Evolutionary conservation across 805 yeast genomes (phyloP), one percentile per base, ranked within the genome.

Genomic region (fission yeast (Schizosaccharomyces pombe)): DNA sequence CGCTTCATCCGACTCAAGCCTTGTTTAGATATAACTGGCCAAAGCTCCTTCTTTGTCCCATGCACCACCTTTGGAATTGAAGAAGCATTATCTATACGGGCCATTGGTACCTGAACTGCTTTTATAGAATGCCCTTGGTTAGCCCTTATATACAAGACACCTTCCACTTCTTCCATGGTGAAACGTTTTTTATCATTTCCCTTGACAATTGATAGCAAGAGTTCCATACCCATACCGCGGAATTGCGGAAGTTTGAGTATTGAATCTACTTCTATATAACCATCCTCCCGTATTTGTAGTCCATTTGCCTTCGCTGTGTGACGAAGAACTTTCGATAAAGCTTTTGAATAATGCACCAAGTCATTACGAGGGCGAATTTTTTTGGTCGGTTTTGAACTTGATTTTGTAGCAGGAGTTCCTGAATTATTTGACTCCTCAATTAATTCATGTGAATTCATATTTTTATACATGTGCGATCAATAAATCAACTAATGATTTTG

Each of bases 51-150:
- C 56, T 71, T 77, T 0, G 97, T 89, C 3, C 97, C 97, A 64
- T 91, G 98, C 19, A 85, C 78, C 2, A 85, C 72, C 1, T 65
- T 63, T 0, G 72, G 91, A 52, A 77, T 68, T 3, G 73, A 70
- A 0, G 64, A 68, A 1, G 47, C 53, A 19, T 63, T 57, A n/a
- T 61, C 61, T 49, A 78, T 61, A 37, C 62, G 69, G 52, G 54
- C 63, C 30, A 76, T 64, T 30, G 72, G 70, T 14, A 73, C 72
- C 22, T 68, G 72, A 30, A 57, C 57, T 2, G 70, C 69, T 1
- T 66, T 62, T 4, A 89, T 67, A 0, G 94, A 78, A 65, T 91
- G 98, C 3, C 98, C 98, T 65, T 91, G 98, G 54, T 80, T 80
- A 2, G 98, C 97, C 63, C 96, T 77, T n/a, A 89, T 32, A 1